Conservation (phyloP, 2,329 filamentous ascomycete genomes). For the Aspergillus udagawae region DNA sequence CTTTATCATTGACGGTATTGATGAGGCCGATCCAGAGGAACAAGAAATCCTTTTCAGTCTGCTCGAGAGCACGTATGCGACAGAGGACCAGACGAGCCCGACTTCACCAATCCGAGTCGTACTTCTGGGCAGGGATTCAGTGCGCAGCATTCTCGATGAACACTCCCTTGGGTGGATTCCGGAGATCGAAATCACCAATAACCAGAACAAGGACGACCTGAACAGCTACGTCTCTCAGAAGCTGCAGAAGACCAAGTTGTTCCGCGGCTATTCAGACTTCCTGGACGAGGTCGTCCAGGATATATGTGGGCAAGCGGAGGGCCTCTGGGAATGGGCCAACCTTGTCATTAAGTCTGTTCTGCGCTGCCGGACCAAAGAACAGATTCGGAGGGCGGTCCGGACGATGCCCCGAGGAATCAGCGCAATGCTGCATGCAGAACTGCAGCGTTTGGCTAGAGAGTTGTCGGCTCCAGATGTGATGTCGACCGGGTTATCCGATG, state of each 20-base stretch:
- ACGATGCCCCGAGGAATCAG: constrained; percentile 12
- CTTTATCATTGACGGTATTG: constrained; percentile 2
- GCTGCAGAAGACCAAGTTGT: constrained; percentile 9
- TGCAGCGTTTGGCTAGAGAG: constrained; percentile 9
- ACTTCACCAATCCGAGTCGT: constrained; percentile 1
- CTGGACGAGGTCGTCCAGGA: constrained; percentile 5
- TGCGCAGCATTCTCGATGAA: constrained; percentile 5
- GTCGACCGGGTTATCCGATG: not conserved
- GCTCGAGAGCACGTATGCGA: not conserved
- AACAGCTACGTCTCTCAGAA: constrained; percentile 8
- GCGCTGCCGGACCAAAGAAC: constrained; percentile 13
- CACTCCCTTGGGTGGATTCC: constrained; percentile 9
- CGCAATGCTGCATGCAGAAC: constrained; percentile 8
- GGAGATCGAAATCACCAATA: constrained; percentile 10
- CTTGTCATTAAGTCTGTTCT: constrained; percentile 11
- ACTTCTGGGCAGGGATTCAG: constrained; percentile 7
- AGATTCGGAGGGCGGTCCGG: constrained; percentile 10
- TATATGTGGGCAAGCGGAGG: constrained; percentile 7
- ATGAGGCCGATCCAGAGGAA: constrained; percentile 1
- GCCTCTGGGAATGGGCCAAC: constrained; percentile 14
- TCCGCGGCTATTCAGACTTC: constrained; percentile 5
- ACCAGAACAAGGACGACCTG: constrained; percentile 14
- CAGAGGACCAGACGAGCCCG: not conserved
- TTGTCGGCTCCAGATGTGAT: not conserved
- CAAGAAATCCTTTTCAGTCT: constrained; percentile 3